Percentiles rank a stretch among this genome's conserved stretches.
Conservation (phyloP, 148 eudicot species). For the Polygonum aviculare region DNA sequence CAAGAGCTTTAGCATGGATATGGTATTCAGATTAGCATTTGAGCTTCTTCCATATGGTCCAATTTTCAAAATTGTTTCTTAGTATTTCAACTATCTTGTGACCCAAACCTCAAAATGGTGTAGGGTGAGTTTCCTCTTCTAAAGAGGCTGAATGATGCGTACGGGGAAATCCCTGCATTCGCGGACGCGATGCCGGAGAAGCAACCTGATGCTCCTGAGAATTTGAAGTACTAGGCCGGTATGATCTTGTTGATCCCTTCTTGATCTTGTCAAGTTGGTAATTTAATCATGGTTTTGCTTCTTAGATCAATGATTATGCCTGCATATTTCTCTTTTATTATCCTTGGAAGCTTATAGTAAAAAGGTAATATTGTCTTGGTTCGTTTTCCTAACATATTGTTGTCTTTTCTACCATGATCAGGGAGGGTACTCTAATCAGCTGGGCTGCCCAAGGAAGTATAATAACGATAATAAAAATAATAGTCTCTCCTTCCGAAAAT, state of each 20-base stretch:
- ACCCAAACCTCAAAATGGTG: not conserved
- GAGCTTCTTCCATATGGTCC: not conserved
- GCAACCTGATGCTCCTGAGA: conserved; percentile 60
- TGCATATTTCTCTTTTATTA: too few species aligned
- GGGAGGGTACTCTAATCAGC: not conserved
- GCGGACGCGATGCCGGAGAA: conserved; percentile 59
- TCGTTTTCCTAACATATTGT: not conserved
- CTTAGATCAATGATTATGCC: not conserved
- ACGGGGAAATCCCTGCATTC: conserved; percentile 53
- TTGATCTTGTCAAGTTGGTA: not conserved
- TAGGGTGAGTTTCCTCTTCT: conserved; percentile 66
- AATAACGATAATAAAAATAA: not conserved
- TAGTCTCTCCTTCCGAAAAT: not conserved
- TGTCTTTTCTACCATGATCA: not conserved
- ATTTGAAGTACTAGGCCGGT: not conserved
- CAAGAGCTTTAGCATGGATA: conserved; percentile 56
- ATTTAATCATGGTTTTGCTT: not conserved
- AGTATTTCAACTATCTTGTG: not conserved
- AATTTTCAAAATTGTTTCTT: too few species aligned
- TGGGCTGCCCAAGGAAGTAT: not conserved
- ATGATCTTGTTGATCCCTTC: not conserved
- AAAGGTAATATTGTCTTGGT: too few species aligned
- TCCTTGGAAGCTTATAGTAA: too few species aligned
- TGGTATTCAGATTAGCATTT: conserved; percentile 31
- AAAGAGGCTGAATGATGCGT: conserved; percentile 50